Evolutionary conservation across 2,329 filamentous ascomycete genomes (phyloP).

Genomic region (Dothidotthia symphoricarpi): DNA sequence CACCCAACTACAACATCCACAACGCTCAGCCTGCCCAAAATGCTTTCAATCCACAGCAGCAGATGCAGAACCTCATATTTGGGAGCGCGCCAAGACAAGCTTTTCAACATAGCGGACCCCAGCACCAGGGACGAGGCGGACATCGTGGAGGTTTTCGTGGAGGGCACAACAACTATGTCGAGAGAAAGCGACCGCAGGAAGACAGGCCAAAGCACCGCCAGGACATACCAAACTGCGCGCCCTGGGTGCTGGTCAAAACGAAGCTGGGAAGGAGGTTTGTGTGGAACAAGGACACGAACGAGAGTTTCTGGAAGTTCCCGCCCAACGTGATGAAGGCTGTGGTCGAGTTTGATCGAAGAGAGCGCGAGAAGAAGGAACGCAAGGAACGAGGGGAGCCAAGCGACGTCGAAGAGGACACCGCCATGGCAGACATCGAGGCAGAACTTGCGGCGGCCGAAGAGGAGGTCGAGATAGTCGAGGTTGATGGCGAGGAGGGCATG

Average conservation of each 20-base stretch:
- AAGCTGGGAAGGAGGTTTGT: slow-evolving; percentile 87
- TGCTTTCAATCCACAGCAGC: slow-evolving; percentile 33
- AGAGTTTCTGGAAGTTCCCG: slow-evolving; percentile 95
- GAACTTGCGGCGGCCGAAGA: slow-evolving; percentile 32
- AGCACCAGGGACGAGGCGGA: slow-evolving; percentile 31
- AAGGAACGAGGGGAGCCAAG: slow-evolving; percentile 47
- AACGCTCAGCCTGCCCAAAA: slow-evolving; percentile 50
- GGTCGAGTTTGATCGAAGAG: slow-evolving; percentile 65
- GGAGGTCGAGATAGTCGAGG: slow-evolving; percentile 34
- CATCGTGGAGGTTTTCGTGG: slow-evolving; percentile 42
- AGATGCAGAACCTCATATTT: slow-evolving; percentile 52
- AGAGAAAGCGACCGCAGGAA: slow-evolving; percentile 64
- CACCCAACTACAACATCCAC: slow-evolving; percentile 26
- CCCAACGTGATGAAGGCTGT: slow-evolving; percentile 77
- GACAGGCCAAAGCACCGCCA: slow-evolving; percentile 82
- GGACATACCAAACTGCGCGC: slow-evolving; percentile 74
- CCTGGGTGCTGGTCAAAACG: slow-evolving; percentile 92
- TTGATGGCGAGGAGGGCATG: slow-evolving; percentile 41
- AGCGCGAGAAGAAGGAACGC: slow-evolving; percentile 65
- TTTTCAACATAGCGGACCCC: slow-evolving; percentile 13
- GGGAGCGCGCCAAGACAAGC: slow-evolving; percentile 25
- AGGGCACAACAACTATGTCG: slow-evolving; percentile 56
- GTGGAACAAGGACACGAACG: slow-evolving; percentile 79
- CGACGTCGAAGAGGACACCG: slow-evolving; percentile 33
- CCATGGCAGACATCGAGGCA: slow-evolving; percentile 37